Percentiles rank a stretch among this genome's conserved stretches.
These are phyloP conservation scores for Hortaea werneckii DNA, from an alignment of 2,329 filamentous ascomycete species.

Conservation along the genomic window DNA sequence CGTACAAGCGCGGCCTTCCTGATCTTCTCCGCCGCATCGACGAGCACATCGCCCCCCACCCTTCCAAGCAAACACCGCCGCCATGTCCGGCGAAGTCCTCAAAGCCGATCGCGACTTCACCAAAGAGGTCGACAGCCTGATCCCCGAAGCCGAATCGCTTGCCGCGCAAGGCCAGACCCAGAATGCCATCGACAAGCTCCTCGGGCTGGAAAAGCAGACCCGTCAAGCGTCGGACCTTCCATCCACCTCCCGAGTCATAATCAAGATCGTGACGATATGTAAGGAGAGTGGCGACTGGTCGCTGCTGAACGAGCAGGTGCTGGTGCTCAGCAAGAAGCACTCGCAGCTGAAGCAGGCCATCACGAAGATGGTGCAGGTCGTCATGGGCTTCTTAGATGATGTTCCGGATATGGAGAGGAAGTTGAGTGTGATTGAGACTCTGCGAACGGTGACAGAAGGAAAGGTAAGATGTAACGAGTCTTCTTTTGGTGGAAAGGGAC, in stretches of 20 bases:
- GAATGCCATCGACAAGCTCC: conserved; percentile 86
- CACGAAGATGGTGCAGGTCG: conserved; percentile 96
- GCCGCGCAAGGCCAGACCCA: conserved; percentile 62
- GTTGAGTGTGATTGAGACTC: conserved; percentile 83
- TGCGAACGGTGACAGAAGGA: conserved; percentile 93
- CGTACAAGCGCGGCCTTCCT: no score
- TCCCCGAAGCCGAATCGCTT: conserved; percentile 82
- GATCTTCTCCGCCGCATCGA: no score
- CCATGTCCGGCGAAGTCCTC: conserved; percentile 66
- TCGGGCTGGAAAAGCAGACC: conserved; percentile 87
- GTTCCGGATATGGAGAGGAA: conserved; percentile 81
- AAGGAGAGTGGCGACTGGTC: conserved; percentile 90
- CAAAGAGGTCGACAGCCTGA: conserved; percentile 85
- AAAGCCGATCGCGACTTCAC: conserved; percentile 99
- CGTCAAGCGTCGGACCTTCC: conserved; percentile 95
- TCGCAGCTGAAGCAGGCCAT: conserved; percentile 98
- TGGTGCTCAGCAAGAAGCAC: conserved; percentile 98
- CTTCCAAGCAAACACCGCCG: conserved; percentile 4
- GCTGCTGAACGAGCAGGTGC: conserved; percentile 89
- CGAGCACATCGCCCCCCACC: no score
- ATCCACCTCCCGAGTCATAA: conserved; percentile 79
- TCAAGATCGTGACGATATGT: conserved; percentile 85
- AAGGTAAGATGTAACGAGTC: conserved; percentile 46
- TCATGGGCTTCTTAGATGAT: conserved; percentile 82
- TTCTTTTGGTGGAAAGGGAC: background rate